phyloP scores from a whole-genome alignment of 2,329 filamentous ascomycete genomes.

The Xylaria sp. region DNA sequence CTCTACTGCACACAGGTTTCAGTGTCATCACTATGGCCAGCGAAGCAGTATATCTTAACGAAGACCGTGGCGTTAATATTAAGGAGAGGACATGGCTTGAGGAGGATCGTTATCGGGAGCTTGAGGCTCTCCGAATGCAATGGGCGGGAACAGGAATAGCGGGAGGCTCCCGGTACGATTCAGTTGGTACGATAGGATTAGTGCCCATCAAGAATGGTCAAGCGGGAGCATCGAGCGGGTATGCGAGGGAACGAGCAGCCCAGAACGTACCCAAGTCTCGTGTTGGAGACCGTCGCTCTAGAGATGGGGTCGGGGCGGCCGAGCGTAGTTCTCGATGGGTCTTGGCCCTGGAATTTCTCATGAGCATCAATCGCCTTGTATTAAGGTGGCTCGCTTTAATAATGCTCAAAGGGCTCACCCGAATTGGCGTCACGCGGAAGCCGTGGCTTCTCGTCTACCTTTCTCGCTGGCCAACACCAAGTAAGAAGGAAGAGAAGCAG shows the following conservation, averaged over 20 bases:
- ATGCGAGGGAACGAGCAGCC: constrained; percentile 75
- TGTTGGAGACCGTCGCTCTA: constrained; percentile 56
- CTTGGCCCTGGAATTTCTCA: constrained; percentile 78
- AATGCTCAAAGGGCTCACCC: constrained; percentile 63
- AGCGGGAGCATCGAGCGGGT: constrained; percentile 63
- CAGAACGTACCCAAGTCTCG: constrained; percentile 64
- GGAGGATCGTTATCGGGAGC: constrained; percentile 81
- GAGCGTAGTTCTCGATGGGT: constrained; percentile 83
- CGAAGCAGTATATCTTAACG: constrained; percentile 94
- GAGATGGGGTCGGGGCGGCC: constrained; percentile 79
- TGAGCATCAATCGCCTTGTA: constrained; percentile 76
- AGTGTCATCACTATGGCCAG: constrained; percentile 90
- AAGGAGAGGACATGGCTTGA: constrained; percentile 89
- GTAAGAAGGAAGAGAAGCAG: constrained; percentile 44
- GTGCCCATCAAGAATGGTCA: constrained; percentile 63
- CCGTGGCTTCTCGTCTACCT: constrained; percentile 72
- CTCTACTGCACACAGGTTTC: constrained; percentile 86
- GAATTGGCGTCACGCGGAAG: constrained; percentile 68
- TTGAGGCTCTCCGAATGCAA: constrained; percentile 69
- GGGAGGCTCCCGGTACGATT: constrained; percentile 61
- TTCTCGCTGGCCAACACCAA: constrained; percentile 55
- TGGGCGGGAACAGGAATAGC: constrained; percentile 59
- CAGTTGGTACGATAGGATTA: constrained; percentile 64
- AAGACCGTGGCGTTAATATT: constrained; percentile 80
- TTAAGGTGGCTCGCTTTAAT: constrained; percentile 67